These are phyloP conservation scores for Elaeagnus macrophylla DNA, from an alignment of 306 rosid genomes.

Conservation along the genomic window DNA sequence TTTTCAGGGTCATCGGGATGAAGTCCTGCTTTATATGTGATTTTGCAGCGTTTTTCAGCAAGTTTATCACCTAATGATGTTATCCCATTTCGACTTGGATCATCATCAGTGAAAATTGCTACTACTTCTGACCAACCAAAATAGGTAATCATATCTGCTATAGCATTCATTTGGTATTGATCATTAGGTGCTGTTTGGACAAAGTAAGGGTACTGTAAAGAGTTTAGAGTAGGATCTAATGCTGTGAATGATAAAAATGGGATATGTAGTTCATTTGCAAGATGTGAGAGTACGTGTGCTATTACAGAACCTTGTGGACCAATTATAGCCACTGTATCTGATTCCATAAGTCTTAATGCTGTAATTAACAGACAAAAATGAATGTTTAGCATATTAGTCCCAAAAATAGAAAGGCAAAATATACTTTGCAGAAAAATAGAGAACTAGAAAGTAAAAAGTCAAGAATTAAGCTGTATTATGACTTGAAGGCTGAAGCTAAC, in stretches of 20 bases:
- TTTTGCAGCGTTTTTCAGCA: conserved; percentile 25
- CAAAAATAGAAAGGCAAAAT: too few species aligned
- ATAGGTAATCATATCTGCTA: conserved; percentile 32
- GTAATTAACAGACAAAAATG: conserved; percentile 13
- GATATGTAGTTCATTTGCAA: conserved; percentile 41
- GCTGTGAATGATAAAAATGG: conserved; percentile 46
- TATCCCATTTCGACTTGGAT: conserved; percentile 39
- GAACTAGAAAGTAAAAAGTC: too few species aligned
- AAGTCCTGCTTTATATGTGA: conserved; percentile 37
- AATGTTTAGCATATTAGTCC: neutral
- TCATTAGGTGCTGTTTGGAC: conserved; percentile 55
- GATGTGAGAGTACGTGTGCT: conserved; percentile 41
- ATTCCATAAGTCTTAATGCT: conserved; percentile 39
- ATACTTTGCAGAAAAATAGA: too few species aligned
- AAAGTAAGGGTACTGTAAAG: conserved; percentile 43
- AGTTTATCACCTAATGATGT: conserved; percentile 34
- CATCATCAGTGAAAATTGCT: conserved; percentile 38
- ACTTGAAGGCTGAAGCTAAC: too few species aligned
- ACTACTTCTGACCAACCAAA: conserved; percentile 32
- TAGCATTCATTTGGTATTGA: conserved; percentile 43
- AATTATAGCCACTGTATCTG: conserved; percentile 36
- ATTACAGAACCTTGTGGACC: conserved; percentile 44
- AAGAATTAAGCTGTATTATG: too few species aligned
- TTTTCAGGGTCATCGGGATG: conserved; percentile 39
- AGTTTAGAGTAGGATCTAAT: conserved; percentile 34